A percentile compares a stretch with the other conserved stretches of the same genome.
phyloP scores from a whole-genome alignment of 768 basidiomycete genomes.

The Pisolithus tinctorius region DNA sequence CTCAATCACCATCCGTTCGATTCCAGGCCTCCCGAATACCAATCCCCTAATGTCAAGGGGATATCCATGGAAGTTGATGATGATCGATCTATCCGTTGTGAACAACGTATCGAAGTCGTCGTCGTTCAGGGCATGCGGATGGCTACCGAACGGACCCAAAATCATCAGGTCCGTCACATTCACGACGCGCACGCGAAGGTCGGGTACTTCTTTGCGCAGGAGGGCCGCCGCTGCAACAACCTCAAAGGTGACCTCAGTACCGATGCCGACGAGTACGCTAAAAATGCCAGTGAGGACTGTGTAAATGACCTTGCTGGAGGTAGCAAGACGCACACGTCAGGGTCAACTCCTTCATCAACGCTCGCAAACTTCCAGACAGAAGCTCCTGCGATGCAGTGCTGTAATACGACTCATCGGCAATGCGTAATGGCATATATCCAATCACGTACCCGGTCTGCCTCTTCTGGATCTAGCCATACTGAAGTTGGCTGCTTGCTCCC shows the following conservation, averaged over 20 bases:
- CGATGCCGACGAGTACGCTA: constrained; percentile 79
- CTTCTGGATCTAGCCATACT: constrained; percentile 72
- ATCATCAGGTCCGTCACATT: constrained; percentile 91
- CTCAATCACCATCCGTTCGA: constrained; percentile 47
- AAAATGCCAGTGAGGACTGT: constrained; percentile 1
- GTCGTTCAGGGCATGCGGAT: constrained; percentile 67
- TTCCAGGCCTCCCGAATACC: constrained; percentile 47
- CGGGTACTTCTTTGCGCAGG: constrained; percentile 60
- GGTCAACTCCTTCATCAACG: constrained; percentile 60
- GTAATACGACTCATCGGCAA: background rate
- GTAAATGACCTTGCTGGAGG: background rate
- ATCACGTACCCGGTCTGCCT: constrained; percentile 53
- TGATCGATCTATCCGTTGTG: constrained; percentile 58
- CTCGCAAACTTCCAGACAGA: constrained; percentile 84
- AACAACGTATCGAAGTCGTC: constrained; percentile 65
- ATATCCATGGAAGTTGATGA: constrained; percentile 84
- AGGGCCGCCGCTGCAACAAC: constrained; percentile 81
- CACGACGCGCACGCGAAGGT: constrained; percentile 76
- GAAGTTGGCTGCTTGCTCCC: constrained; percentile 81
- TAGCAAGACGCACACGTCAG: constrained; percentile 51
- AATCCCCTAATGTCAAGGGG: constrained; percentile 66
- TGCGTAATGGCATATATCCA: constrained; percentile 1
- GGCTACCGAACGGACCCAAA: constrained; percentile 56
- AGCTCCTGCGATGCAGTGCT: constrained; percentile 84
- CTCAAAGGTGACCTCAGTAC: constrained; percentile 85